phyloP scores from a whole-genome alignment of 345 rosid genomes.

The Populus deltoides region DNA sequence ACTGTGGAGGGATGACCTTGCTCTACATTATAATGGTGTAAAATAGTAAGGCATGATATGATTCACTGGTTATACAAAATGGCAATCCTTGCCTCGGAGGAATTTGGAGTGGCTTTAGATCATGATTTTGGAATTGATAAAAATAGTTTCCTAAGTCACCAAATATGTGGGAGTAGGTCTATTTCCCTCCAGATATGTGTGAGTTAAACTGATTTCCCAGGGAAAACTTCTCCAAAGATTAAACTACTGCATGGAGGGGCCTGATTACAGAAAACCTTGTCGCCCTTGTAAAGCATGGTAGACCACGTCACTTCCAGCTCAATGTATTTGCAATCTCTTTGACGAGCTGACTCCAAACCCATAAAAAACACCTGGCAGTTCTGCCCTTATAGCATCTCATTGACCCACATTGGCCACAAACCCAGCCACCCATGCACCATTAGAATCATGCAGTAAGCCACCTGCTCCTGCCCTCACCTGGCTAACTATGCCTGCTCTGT shows the following conservation, averaged over 20 bases:
- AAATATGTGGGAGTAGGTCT: background rate
- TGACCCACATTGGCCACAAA: background rate
- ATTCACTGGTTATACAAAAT: background rate
- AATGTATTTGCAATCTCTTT: background rate
- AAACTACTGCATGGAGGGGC: background rate
- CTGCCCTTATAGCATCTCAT: background rate
- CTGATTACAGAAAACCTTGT: background rate
- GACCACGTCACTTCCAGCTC: background rate
- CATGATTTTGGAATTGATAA: background rate
- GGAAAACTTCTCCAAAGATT: background rate
- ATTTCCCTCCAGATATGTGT: background rate
- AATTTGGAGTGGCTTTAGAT: background rate
- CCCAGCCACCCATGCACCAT: background rate
- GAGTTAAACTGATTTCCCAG: background rate
- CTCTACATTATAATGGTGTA: constrained; percentile 1
- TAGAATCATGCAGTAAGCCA: background rate
- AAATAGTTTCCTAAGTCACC: background rate
- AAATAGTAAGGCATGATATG: too few species aligned
- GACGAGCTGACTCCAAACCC: background rate
- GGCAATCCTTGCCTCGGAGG: background rate
- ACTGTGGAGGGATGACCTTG: background rate
- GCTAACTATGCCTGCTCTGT: background rate
- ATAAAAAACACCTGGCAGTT: background rate
- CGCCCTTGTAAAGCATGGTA: background rate
- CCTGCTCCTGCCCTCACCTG: background rate